Conservation (phyloP, 2,329 filamentous ascomycete genomes). For the Pyricularia sp. region DNA sequence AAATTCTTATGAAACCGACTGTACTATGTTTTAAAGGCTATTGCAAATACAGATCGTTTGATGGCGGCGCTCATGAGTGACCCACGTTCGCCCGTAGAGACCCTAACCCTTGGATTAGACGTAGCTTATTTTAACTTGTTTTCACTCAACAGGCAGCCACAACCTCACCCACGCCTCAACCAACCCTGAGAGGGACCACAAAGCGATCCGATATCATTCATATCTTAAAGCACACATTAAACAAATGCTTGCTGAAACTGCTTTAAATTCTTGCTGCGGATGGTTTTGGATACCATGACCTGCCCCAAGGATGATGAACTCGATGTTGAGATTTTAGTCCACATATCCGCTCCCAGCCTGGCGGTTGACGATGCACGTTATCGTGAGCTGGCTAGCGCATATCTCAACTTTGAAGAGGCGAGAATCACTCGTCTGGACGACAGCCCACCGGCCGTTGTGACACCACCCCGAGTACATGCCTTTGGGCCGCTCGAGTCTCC, state of each 20-base stretch:
- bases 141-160: not conserved
- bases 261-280: not conserved
- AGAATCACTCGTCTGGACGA: not conserved
- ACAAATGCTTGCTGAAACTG: not conserved
- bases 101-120: not conserved
- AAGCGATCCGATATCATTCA: not conserved
- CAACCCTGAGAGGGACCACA: not conserved
- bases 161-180: not conserved
- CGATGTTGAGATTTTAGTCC: constrained; percentile 46
- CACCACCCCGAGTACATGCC: not conserved
- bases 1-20: no score
- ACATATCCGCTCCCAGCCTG: constrained; percentile 41
- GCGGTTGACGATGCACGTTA: constrained; percentile 38
- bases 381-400: constrained; percentile 38
- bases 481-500: constrained; percentile 13
- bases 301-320: not conserved
- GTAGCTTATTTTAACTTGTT: not conserved
- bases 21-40: no score
- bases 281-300: not conserved
- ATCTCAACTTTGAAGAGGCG: constrained; percentile 35
- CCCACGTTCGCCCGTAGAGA: not conserved
- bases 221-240: not conserved
- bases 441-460: not conserved
- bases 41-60: no score
- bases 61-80: no score